A percentile compares a stretch with the other conserved stretches of the same genome.
Evolutionary conservation across 2,329 filamentous ascomycete species (phyloP).

Genomic region (Cadophora gregata): DNA sequence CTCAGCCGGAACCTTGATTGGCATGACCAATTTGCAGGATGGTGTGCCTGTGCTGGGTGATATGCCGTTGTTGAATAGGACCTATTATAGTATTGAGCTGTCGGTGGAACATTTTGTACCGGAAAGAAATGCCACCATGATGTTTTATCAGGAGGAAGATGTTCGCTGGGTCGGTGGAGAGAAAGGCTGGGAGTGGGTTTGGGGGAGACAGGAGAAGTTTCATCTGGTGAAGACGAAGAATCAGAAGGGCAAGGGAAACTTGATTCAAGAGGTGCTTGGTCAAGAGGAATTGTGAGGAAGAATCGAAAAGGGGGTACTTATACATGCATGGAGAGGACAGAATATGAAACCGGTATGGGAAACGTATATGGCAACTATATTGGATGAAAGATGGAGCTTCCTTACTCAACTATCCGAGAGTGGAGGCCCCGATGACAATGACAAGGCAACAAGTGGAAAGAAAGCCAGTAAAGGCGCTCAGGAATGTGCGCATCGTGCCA

Average conservation of each 20-base stretch:
- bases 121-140: constrained; percentile 51
- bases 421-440: too few species aligned
- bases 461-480: too few species aligned
- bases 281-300: constrained; percentile 14
- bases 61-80: constrained; percentile 51
- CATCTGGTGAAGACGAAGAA: constrained; percentile 37
- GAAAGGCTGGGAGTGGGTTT: constrained; percentile 55
- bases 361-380: too few species aligned
- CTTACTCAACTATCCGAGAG: too few species aligned
- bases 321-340: too few species aligned
- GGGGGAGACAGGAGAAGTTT: constrained; percentile 53
- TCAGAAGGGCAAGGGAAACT: not conserved
- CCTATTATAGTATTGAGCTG: constrained; percentile 59
- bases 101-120: constrained; percentile 54
- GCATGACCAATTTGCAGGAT: constrained; percentile 57
- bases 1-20: constrained; percentile 54
- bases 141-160: constrained; percentile 57
- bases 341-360: too few species aligned
- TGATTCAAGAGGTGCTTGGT: not conserved
- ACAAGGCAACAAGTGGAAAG: too few species aligned
- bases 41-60: constrained; percentile 55
- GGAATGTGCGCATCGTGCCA: too few species aligned
- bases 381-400: too few species aligned
- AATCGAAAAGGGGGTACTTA: not conserved
- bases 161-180: constrained; percentile 52